A percentile compares a stretch with the other conserved stretches of the same genome.
phyloP scores from a whole-genome alignment of 768 basidiomycete genomes.

The Naganishia vishniacii region DNA sequence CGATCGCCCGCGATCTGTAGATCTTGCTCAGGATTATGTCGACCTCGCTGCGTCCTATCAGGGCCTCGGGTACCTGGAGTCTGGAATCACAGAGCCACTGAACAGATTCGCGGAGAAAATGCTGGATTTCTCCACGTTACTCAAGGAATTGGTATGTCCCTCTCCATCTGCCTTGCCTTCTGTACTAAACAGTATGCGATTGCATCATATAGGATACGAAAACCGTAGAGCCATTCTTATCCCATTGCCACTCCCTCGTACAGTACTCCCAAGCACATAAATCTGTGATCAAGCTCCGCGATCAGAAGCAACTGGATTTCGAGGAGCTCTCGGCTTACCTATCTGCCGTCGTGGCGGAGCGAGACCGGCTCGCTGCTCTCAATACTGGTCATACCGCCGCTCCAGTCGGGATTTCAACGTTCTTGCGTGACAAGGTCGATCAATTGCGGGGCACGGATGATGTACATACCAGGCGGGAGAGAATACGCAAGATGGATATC shows the following conservation, averaged over 20 bases:
- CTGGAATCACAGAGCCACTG: conserved; percentile 94
- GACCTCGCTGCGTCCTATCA: conserved; percentile 94
- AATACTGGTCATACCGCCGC: conserved; percentile 80
- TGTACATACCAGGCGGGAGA: conserved; percentile 83
- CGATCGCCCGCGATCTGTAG: conserved; percentile 53
- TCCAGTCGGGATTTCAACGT: conserved; percentile 69
- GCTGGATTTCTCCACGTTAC: conserved; percentile 83
- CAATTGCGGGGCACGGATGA: conserved; percentile 86
- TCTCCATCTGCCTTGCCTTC: conserved; percentile 4
- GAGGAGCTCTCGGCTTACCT: conserved; percentile 95
- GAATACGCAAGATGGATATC: conserved; percentile 81
- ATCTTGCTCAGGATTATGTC: conserved; percentile 94
- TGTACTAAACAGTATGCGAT: not conserved
- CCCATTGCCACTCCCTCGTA: conserved; percentile 83
- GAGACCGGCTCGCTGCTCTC: conserved; percentile 83
- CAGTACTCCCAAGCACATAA: conserved; percentile 90
- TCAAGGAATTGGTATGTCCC: conserved; percentile 68
- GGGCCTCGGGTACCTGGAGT: conserved; percentile 94
- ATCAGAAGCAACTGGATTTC: conserved; percentile 98
- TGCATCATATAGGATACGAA: conserved; percentile 63
- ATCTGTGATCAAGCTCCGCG: conserved; percentile 86
- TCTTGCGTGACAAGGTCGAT: conserved; percentile 87
- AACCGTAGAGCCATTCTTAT: conserved; percentile 84
- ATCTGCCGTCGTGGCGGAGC: conserved; percentile 82
- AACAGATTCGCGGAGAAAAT: conserved; percentile 95